Conservation (phyloP, 2,329 filamentous ascomycete species). For the Ascomycota sp. region DNA sequence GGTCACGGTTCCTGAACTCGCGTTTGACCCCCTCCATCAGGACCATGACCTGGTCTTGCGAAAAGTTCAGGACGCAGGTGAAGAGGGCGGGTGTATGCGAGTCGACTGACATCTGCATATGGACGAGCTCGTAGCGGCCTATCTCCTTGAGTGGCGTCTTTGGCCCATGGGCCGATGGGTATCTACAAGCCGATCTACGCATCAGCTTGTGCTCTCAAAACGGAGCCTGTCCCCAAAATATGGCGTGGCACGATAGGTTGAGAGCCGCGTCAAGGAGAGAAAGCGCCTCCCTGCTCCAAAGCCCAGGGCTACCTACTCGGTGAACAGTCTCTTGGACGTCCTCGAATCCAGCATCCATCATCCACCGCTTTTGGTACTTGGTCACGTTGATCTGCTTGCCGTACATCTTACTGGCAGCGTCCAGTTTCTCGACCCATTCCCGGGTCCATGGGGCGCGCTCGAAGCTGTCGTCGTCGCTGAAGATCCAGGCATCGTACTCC, state of each 20-base stretch:
- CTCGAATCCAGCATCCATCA: conserved; percentile 17
- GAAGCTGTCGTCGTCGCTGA: conserved; percentile 17
- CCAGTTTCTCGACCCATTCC: conserved; percentile 17
- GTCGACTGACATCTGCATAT: conserved; percentile 22
- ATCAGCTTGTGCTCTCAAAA: no score
- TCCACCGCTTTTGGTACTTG: conserved; percentile 15
- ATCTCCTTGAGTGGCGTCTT: conserved; percentile 16
- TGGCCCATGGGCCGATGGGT: conserved; percentile 18
- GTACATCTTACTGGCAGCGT: conserved; percentile 13
- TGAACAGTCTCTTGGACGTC: conserved; percentile 12
- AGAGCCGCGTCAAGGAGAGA: no score
- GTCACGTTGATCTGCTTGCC: conserved; percentile 19
- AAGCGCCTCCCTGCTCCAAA: no score
- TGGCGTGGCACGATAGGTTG: no score
- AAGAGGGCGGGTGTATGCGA: conserved; percentile 20
- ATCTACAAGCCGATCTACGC: no score
- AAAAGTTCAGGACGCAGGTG: conserved; percentile 16
- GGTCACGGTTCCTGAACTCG: conserved; percentile 14
- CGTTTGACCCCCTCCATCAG: conserved; percentile 21
- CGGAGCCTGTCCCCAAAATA: no score
- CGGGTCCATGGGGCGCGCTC: conserved; percentile 16
- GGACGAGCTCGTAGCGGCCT: conserved; percentile 14
- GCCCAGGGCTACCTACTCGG: no score
- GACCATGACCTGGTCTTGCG: conserved; percentile 18
- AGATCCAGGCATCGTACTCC: conserved; percentile 18